Percentiles rank a stretch among this genome's conserved stretches.
Evolutionary conservation across 1,139 yeast species (phyloP).

Genomic region (Sugiyamaella castrensis): DNA sequence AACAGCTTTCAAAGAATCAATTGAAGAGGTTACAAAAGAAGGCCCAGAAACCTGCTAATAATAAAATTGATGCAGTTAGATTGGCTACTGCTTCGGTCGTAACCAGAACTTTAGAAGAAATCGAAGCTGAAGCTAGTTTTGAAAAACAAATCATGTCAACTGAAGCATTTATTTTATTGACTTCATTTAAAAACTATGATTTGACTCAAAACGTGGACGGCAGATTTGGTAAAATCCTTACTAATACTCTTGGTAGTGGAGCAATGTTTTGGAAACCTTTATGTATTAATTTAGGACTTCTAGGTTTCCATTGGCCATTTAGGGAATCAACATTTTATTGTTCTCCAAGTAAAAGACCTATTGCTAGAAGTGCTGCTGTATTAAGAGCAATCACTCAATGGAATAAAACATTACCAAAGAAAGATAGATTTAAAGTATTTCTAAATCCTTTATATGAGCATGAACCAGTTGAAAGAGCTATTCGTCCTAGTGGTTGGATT

Average conservation of each 20-base stretch:
- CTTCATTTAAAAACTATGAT: slow-evolving; percentile 42
- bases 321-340: slow-evolving; percentile 44
- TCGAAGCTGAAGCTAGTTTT: slow-evolving; percentile 33
- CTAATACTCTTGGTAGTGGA: slow-evolving; percentile 36
- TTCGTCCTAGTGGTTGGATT: slow-evolving; percentile 44
- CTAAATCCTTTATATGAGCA: slow-evolving; percentile 43
- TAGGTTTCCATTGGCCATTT: slow-evolving; percentile 51
- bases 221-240: slow-evolving; percentile 32
- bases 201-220: slow-evolving; percentile 40
- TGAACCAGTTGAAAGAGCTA: slow-evolving; percentile 39
- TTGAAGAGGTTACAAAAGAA: slow-evolving; percentile 39
- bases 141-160: slow-evolving; percentile 41
- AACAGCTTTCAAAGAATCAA: slow-evolving; percentile 41
- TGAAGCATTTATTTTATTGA: slow-evolving; percentile 44
- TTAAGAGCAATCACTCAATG: slow-evolving; percentile 42
- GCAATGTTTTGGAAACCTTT: slow-evolving; percentile 36
- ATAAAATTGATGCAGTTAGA: slow-evolving; percentile 17
- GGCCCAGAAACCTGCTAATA: slow-evolving; percentile 23
- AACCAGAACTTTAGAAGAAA: slow-evolving; percentile 26
- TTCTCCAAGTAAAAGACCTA: slow-evolving; percentile 41
- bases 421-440: slow-evolving; percentile 39
- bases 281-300: slow-evolving; percentile 42
- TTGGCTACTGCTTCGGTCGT: neutral
- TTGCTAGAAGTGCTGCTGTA: slow-evolving; percentile 45
- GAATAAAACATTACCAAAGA: slow-evolving; percentile 34